A percentile compares a stretch with the other conserved stretches of the same genome.
phyloP scores from a whole-genome alignment of 805 yeast species.

The Zygosaccharomyces kombuchaensis region DNA sequence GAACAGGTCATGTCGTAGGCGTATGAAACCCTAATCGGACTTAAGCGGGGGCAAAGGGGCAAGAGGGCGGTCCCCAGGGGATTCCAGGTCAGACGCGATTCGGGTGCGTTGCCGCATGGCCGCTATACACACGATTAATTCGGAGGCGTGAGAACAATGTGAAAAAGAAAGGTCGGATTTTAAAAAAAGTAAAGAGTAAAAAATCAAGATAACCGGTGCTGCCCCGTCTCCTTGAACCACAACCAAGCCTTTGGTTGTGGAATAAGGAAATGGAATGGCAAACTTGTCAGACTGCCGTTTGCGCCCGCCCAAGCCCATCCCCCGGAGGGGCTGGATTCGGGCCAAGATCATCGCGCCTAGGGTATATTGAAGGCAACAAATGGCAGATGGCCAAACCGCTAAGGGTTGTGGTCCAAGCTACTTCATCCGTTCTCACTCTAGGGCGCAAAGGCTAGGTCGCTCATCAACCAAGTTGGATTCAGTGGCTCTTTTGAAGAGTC shows the following conservation, averaged over 20 bases:
- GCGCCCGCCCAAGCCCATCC: conserved; percentile 89
- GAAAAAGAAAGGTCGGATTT: too few species aligned
- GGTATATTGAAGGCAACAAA: conserved; percentile 30
- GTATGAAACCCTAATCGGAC: background rate
- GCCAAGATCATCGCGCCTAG: conserved; percentile 99
- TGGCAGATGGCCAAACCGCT: conserved; percentile 79
- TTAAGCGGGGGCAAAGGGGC: background rate
- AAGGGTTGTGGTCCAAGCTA: conserved; percentile 83
- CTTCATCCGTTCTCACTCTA: conserved; percentile 63
- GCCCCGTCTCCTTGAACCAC: conserved; percentile 20
- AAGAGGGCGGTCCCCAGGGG: background rate
- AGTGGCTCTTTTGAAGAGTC: conserved; percentile 99
- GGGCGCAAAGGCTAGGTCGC: conserved; percentile 85
- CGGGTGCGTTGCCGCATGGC: too few species aligned
- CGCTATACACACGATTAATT: too few species aligned
- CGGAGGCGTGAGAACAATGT: too few species aligned
- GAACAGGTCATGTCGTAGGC: too few species aligned
- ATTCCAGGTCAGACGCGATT: background rate
- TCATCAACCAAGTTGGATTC: conserved; percentile 99
- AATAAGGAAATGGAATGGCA: conserved; percentile 25
- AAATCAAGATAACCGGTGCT: background rate
- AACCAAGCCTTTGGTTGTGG: conserved; percentile 34
- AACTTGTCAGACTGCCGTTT: conserved; percentile 99
- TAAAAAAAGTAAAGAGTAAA: background rate
- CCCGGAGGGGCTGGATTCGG: conserved; percentile 79